A percentile compares a stretch with the other conserved stretches of the same genome.
These are phyloP conservation scores for Penicillium sp. DNA, from an alignment of 2,329 filamentous ascomycete species.

Conservation along the genomic window DNA sequence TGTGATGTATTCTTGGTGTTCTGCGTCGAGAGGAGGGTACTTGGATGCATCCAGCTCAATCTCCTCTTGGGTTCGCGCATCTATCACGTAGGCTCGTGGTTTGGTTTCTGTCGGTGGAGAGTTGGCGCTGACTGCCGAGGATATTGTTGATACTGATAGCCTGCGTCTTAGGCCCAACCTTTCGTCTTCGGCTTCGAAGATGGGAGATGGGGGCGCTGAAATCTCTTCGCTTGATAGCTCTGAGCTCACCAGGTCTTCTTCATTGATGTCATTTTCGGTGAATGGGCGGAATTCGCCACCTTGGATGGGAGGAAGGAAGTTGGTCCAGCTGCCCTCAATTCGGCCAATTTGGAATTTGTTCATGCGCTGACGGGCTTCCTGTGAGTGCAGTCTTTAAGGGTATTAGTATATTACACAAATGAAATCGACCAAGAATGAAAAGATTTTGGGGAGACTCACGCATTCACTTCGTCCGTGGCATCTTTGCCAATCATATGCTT, in stretches of 20 bases:
- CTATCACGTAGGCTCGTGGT: constrained; percentile 60
- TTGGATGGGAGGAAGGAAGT: constrained; percentile 86
- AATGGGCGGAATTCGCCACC: constrained; percentile 67
- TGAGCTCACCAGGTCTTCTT: constrained; percentile 22
- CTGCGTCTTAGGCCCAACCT: constrained; percentile 32
- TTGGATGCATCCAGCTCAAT: constrained; percentile 69
- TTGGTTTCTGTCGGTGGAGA: constrained; percentile 17
- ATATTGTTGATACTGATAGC: constrained; percentile 25
- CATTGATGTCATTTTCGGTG: constrained; percentile 38
- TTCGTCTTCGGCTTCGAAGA: constrained; percentile 52
- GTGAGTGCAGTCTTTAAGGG: constrained; percentile 69
- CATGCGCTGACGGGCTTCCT: constrained; percentile 71
- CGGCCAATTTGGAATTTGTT: constrained; percentile 74
- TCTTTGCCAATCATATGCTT: constrained; percentile 87
- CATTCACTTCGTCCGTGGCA: constrained; percentile 87
- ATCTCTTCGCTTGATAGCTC: constrained; percentile 49
- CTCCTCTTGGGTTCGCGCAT: constrained; percentile 69
- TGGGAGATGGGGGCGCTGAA: constrained; percentile 54
- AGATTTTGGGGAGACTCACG: constrained; percentile 54
- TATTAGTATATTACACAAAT: constrained; percentile 13
- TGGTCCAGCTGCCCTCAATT: constrained; percentile 75
- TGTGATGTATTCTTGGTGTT: constrained; percentile 70
- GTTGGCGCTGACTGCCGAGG: constrained; percentile 22
- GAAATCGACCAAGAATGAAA: neutral
- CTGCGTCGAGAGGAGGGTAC: constrained; percentile 71